Evolutionary conservation across 257 asterid genomes (phyloP).

Genomic region (Sherardia arvensis): DNA sequence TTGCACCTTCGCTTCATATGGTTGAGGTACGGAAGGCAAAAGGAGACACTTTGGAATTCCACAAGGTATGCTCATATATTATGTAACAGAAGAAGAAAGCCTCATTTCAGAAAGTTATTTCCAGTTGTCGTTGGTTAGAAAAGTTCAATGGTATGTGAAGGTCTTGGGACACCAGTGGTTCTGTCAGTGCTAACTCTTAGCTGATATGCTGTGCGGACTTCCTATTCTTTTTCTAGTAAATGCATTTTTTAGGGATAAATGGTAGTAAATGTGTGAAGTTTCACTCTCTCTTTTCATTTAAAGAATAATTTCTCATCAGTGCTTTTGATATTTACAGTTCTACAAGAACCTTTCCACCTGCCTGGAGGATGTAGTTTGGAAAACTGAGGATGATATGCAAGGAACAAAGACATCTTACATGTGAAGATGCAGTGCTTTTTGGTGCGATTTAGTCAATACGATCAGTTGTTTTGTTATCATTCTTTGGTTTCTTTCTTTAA

Average conservation of each 20-base stretch:
- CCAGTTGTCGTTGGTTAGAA: too few relatives aligned
- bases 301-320: not conserved
- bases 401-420: constrained; percentile 25
- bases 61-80: constrained; percentile 65
- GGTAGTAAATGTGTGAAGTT: not conserved
- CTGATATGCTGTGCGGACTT: not conserved
- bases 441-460: constrained; percentile 7
- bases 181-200: not conserved
- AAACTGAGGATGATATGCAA: constrained; percentile 85
- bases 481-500: constrained; percentile 26
- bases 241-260: too few relatives aligned
- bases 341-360: constrained; percentile 64
- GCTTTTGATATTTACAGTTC: constrained; percentile 42
- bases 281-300: not conserved
- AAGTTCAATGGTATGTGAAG: not conserved
- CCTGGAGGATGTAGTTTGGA: constrained; percentile 86
- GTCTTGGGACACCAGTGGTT: not conserved
- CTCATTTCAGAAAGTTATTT: not conserved
- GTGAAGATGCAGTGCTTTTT: constrained; percentile 5
- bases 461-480: constrained; percentile 10
- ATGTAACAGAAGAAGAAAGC: not conserved
- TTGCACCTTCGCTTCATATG: constrained; percentile 53
- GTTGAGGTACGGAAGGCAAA: constrained; percentile 54
- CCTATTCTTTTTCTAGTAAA: not conserved
- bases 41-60: constrained; percentile 57